These are phyloP conservation scores for Globisporangium paddicum DNA, from an alignment of 352 stramenopile species.

Conservation along the genomic window DNA sequence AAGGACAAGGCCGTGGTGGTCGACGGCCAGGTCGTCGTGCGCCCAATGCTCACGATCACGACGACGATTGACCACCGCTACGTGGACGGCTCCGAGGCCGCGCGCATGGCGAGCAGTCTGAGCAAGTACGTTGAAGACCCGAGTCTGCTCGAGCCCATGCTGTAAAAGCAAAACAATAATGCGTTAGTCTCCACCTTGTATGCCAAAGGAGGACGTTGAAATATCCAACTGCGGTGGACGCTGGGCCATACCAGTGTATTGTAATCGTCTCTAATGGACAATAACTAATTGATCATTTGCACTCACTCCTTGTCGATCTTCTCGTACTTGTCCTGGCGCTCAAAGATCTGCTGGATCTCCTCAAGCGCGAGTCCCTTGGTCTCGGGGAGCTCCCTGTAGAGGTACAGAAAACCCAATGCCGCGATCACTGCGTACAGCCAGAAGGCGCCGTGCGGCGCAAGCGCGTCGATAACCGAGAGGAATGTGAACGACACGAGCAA, in stretches of 20 bases:
- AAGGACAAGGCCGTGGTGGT: slow-evolving; percentile 59
- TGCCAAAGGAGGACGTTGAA: neutral
- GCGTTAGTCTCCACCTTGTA: neutral
- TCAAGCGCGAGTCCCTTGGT: slow-evolving; percentile 92
- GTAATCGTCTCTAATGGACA: neutral
- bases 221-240: neutral
- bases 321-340: slow-evolving; percentile 28
- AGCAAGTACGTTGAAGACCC: slow-evolving; percentile 53
- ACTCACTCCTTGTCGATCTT: slow-evolving; percentile 28
- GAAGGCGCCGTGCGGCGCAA: slow-evolving; percentile 75
- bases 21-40: slow-evolving; percentile 50
- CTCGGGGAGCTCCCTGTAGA: slow-evolving; percentile 86
- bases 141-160: slow-evolving; percentile 36
- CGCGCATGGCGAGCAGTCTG: slow-evolving; percentile 49
- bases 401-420: slow-evolving; percentile 62
- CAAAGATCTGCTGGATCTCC: slow-evolving; percentile 91
- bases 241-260: neutral
- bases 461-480: slow-evolving; percentile 77
- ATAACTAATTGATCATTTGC: neutral
- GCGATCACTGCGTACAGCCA: slow-evolving; percentile 88
- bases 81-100: slow-evolving; percentile 55
- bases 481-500: slow-evolving; percentile 93
- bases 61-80: slow-evolving; percentile 73
- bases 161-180: slow-evolving; percentile 10
- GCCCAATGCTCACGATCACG: slow-evolving; percentile 59